These are phyloP conservation scores for Wickerhamomyces bisporus DNA, from an alignment of 805 yeast species.

Conservation along the genomic window DNA sequence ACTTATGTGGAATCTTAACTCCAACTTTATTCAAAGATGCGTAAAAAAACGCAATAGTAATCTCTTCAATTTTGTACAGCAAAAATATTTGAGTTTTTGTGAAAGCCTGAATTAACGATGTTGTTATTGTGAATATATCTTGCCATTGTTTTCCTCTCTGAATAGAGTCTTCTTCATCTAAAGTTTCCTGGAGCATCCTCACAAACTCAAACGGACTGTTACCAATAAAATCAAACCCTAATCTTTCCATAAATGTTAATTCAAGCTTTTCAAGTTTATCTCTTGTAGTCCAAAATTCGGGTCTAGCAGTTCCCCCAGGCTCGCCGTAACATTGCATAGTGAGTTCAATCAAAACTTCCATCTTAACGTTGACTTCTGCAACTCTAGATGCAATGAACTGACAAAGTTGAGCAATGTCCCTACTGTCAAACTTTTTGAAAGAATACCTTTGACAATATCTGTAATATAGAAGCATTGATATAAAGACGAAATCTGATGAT, in stretches of 20 bases:
- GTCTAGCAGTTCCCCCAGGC: not conserved
- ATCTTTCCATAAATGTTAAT: conserved; percentile 16
- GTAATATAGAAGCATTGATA: conserved; percentile 10
- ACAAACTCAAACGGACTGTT: conserved; percentile 12
- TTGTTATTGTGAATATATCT: not conserved
- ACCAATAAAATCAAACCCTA: conserved; percentile 21
- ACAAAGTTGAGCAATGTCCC: conserved; percentile 5
- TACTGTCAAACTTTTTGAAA: not conserved
- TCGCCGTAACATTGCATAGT: not conserved
- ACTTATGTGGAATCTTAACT: conserved; percentile 10
- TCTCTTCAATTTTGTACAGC: conserved; percentile 8
- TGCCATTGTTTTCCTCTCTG: conserved; percentile 1
- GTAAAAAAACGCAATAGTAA: conserved; percentile 6
- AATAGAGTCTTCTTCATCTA: conserved; percentile 1
- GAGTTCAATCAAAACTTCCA: conserved; percentile 4
- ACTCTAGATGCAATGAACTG: conserved; percentile 18
- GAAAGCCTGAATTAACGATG: not conserved
- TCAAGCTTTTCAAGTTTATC: conserved; percentile 16
- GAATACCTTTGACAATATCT: conserved; percentile 18
- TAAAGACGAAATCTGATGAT: conserved; percentile 5
- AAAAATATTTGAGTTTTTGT: conserved; percentile 13
- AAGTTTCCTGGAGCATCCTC: not conserved
- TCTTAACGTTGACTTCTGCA: conserved; percentile 12
- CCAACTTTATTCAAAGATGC: conserved; percentile 2
- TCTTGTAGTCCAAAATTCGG: conserved; percentile 10